Evolutionary conservation across 768 basidiomycete species (phyloP).

Genomic region (Lactarius indigo): DNA sequence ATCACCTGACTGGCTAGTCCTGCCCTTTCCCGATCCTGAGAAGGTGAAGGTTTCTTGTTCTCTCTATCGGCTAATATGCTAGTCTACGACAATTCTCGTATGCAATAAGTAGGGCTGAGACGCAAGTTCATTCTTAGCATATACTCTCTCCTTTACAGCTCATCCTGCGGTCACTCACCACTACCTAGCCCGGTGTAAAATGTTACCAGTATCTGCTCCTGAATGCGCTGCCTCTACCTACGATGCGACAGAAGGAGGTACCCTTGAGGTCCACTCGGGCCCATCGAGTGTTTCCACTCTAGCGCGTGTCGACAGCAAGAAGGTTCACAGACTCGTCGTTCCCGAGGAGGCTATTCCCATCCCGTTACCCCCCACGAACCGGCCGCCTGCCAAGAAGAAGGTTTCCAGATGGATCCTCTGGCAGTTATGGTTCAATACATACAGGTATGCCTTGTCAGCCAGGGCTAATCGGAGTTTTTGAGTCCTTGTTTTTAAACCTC

Average conservation of each 20-base stretch:
- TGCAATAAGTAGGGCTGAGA: slow-evolving; percentile 19
- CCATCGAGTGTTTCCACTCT: slow-evolving; percentile 12
- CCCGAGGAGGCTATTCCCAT: slow-evolving; percentile 36
- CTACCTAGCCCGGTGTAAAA: slow-evolving; percentile 10
- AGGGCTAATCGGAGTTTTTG: background rate
- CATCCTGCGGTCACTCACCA: slow-evolving; percentile 10
- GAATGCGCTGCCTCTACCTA: slow-evolving; percentile 26
- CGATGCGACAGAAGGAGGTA: slow-evolving; percentile 34
- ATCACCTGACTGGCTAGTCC: background rate
- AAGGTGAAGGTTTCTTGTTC: background rate
- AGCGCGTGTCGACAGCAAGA: slow-evolving; percentile 22
- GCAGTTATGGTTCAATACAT: slow-evolving; percentile 76
- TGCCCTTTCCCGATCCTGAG: background rate
- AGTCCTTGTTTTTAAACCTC: background rate
- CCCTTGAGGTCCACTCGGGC: slow-evolving; percentile 24
- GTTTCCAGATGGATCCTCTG: slow-evolving; percentile 58
- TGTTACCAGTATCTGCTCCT: slow-evolving; percentile 26
- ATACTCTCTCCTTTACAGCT: slow-evolving; percentile 1
- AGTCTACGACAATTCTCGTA: background rate
- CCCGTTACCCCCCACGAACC: slow-evolving; percentile 32
- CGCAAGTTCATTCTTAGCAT: background rate
- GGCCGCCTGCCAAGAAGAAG: slow-evolving; percentile 41
- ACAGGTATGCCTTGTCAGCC: slow-evolving; percentile 44
- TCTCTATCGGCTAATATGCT: background rate
- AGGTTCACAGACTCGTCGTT: slow-evolving; percentile 28